Conservation (phyloP, 1,139 yeast species). For the Yamadazyma diddensiae region DNA sequence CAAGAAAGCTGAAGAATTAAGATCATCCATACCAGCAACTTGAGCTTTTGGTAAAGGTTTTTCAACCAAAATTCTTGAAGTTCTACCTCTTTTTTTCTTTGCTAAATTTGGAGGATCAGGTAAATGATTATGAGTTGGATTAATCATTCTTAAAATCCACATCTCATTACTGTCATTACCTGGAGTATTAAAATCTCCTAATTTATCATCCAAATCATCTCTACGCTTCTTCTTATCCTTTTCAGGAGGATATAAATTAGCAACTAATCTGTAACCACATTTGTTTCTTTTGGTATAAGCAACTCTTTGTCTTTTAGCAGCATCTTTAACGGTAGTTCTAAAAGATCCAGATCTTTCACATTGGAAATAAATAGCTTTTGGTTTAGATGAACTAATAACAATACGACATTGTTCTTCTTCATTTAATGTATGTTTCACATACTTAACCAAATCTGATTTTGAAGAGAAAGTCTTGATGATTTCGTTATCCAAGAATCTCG, state of each 20-base stretch:
- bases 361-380: slow-evolving; percentile 50
- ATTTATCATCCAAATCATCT: slow-evolving; percentile 22
- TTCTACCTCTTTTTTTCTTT: slow-evolving; percentile 34
- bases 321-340: slow-evolving; percentile 49
- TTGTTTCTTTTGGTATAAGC: slow-evolving; percentile 52
- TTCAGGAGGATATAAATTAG: slow-evolving; percentile 45
- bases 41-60: slow-evolving; percentile 39
- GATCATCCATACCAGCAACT: slow-evolving; percentile 9
- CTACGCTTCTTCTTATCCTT: slow-evolving; percentile 31
- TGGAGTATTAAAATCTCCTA: slow-evolving; percentile 18
- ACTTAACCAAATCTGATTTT: slow-evolving; percentile 42
- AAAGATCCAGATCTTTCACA: slow-evolving; percentile 49
- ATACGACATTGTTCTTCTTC: slow-evolving; percentile 47
- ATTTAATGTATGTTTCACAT: slow-evolving; percentile 40
- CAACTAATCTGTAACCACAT: slow-evolving; percentile 49
- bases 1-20: slow-evolving; percentile 1
- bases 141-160: slow-evolving; percentile 52
- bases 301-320: slow-evolving; percentile 46
- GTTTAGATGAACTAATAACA: slow-evolving; percentile 48
- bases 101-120: slow-evolving; percentile 39
- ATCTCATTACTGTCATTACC: slow-evolving; percentile 26
- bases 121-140: slow-evolving; percentile 47
- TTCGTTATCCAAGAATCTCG: slow-evolving; percentile 38
- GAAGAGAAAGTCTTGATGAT: slow-evolving; percentile 44
- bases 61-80: slow-evolving; percentile 43